phyloP scores from a whole-genome alignment of 257 asterid species.

The Verbascum thapsus region DNA sequence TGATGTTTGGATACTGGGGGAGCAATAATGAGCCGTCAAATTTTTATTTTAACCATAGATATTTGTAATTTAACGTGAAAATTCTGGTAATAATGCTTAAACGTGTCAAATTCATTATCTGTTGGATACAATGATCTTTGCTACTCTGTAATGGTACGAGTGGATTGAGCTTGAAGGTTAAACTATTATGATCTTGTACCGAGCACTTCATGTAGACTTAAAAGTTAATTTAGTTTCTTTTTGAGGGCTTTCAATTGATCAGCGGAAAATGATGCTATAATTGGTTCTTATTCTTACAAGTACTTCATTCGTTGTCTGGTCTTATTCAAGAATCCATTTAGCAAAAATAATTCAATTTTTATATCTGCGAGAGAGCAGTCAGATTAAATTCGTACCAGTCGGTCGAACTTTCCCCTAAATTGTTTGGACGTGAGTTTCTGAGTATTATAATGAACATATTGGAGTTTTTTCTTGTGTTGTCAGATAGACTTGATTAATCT shows the following conservation, averaged over 20 bases:
- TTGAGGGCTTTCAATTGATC: background rate
- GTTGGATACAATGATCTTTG: background rate
- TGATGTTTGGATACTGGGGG: background rate
- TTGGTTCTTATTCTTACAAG: background rate
- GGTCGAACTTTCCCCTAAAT: background rate
- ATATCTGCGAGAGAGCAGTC: background rate
- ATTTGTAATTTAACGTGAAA: background rate
- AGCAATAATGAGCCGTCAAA: background rate
- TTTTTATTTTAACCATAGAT: background rate
- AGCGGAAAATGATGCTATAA: background rate
- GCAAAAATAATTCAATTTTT: background rate
- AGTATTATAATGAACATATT: background rate
- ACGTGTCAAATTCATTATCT: background rate
- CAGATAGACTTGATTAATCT: conserved; percentile 6
- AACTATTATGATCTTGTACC: background rate
- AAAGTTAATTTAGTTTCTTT: background rate
- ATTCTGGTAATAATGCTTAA: background rate
- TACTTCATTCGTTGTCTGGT: background rate
- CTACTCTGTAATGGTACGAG: background rate
- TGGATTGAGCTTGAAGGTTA: background rate
- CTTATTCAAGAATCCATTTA: conserved; percentile 7
- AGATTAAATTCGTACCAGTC: background rate
- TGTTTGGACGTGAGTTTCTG: background rate
- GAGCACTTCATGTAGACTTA: background rate
- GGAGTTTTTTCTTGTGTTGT: background rate